Evolutionary conservation across 208 protist genomes (phyloP), one percentile per base, ranked within the genome.

Genomic region (Phytomonas sp.): DNA sequence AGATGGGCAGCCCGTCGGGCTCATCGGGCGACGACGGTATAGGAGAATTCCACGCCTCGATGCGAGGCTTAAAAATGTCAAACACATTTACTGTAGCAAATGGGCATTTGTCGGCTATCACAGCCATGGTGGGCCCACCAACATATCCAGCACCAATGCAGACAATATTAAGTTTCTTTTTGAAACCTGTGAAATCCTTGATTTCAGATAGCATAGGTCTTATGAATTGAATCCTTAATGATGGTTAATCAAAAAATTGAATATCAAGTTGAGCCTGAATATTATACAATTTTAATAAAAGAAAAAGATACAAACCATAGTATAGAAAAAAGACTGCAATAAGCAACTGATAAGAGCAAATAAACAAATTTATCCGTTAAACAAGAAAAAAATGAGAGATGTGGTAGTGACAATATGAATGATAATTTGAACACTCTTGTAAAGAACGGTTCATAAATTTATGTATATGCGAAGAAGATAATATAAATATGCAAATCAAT

Each of bases 141-240:
- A 99, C 97, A 83, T 99, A 99, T 8, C 98, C 97, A 6, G 91
- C 95, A 40, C 93, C 95, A 29, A 97, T 80, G 70, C 92, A 97
- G 4, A 80, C 82, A 67, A 93, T 82, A 28, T 85, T 79, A 32
- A 84, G 31, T 46, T 29, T 56, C 23, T 56, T 56, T 26, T 20
- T 1, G 13, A 23, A 26, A 26, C 23, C 23, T 17, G 26, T 56
- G 46, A 26, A 17, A 23, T 56, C 20, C 5, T 56, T 46, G 7
- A 2, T 56, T 56, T 65, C 6, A 46, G n/a, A 40, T 65, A 65
- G 33, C 20, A 23, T 65, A 60, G 13, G 0, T 26, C 20, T 65
- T 65, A n/a, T 40, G 6, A 51, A 65, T 65, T 65, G 20, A 23
- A 26, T 17, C 23, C 1, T 40, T 65, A 7, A 51, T 59, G 20